Base-by-base conservation (phyloP, 805 yeast genomes). In the Saccharomycopsis fibuligera region DNA sequence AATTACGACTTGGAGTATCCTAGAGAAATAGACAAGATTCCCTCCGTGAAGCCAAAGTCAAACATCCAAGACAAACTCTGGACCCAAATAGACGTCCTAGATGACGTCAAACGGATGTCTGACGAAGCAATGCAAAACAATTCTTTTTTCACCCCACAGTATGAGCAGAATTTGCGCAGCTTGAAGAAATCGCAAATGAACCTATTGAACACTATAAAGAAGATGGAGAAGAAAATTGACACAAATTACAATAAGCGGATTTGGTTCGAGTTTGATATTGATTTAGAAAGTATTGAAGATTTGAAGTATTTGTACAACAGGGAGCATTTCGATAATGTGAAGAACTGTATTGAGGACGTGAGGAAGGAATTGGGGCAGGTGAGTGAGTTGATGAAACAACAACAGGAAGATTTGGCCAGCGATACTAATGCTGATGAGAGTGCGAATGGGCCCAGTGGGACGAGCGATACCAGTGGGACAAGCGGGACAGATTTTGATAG, bases 31-130 rank as follows among this genome's bases (percentile, higher is more conserved):
- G 86, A 81, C 59, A 69, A 69, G 53, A 62, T 79, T 2, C 76
- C 81, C 8, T 67, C 77, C 3, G 75, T 79, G 0, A 65, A 69
- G 44, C 86, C 88, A 5, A 69, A 72, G 42, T 81, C 78, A 19
- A 81, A 85, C 47, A 68, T 76, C 52, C 89, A 81, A 65, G 96
- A 86, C 63, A 74, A 75, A 58, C 69, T 86, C 41, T 90, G 96
- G 95, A 81, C 91, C 5, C 95, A 87, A 56, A 81, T 89, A 44
- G 96, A 86, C 58, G 83, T 86, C 0, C 70, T 91, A 54, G 90
- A 87, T 55, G 95, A 86, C 54, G 93, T 88, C 5, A 75, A 76
- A 49, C 70, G 69, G 45, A 71, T 83, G 69, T 78, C 86, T 1
- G 58, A 58, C 16, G 69, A 72, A 37, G 72, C 73, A 3, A 57